A percentile compares a stretch with the other conserved stretches of the same genome.
These are phyloP conservation scores for Nicotiana otophora DNA, from an alignment of 257 asterid genomes.

Conservation along the genomic window DNA sequence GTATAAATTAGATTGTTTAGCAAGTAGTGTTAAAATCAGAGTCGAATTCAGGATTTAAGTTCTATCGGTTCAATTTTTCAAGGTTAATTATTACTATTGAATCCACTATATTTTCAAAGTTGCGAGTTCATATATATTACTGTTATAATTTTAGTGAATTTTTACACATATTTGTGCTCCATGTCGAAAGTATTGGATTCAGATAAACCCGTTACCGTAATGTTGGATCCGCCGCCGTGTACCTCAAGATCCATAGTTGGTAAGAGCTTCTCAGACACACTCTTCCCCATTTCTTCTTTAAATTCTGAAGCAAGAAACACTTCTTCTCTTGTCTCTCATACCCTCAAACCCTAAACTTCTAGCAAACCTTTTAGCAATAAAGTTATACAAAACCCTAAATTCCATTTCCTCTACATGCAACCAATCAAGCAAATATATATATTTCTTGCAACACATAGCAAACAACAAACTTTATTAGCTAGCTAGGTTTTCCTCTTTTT, in stretches of 20 bases:
- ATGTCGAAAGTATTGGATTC: no score
- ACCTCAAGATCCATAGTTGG: constrained; percentile 67
- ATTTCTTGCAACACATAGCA: neutral
- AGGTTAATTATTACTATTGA: no score
- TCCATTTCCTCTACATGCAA: constrained; percentile 14
- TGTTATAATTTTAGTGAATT: no score
- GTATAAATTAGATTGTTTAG: no score
- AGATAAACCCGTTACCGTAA: no score
- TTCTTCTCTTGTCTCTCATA: neutral
- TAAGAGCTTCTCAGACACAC: constrained; percentile 40
- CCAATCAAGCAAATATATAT: constrained; percentile 12
- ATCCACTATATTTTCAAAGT: no score
- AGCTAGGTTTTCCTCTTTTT: constrained; percentile 1
- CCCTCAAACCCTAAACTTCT: constrained; percentile 4
- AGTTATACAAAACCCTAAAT: neutral
- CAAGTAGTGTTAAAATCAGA: no score
- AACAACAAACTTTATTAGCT: constrained; percentile 4
- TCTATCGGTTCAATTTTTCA: no score
- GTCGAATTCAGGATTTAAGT: no score
- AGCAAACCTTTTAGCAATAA: neutral
- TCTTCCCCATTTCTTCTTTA: constrained; percentile 8
- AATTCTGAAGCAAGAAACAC: neutral
- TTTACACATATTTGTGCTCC: no score
- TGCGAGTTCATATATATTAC: no score
- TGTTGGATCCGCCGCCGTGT: constrained; percentile 27